Base-by-base conservation (phyloP, 2,329 filamentous ascomycete species). In the Trichoderma breve region DNA sequence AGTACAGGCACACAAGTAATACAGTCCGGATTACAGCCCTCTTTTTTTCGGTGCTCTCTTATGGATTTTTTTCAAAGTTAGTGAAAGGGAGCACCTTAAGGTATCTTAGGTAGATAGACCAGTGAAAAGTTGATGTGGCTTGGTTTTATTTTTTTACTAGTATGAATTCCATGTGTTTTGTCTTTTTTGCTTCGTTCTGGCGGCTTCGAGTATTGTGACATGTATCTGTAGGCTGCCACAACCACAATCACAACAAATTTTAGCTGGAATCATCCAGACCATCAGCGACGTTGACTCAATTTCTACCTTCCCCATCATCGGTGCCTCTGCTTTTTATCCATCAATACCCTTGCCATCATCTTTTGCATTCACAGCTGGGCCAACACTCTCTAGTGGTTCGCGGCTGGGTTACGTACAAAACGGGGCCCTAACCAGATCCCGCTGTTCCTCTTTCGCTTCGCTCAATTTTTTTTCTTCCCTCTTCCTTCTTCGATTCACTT, bases 391-490 rank as follows among this genome's bases (percentile, higher is more conserved):
- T 4, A 34, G n/a, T 28, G 21, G 34, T 36, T 43, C 57, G 55
- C 63, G 57, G 53, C 24, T 32, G 30, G 55, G 55, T 69, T 69
- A 69, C 66, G 55, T 53, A 62, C 43, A 70, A 61, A 61, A 61
- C 66, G 66, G 66, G 66, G 55, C 57, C 55, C 66, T 62, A 67
- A 55, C n/a, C 47, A 28, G 34, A 68, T 55, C 61, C 36, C 64
- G 64, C 68, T 70, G 68, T 64, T 63, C 68, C 60, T 68, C 65
- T 68, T 68, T 43, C n/a, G 65, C 36, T 34, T 68, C 57, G 36
- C n/a, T 67, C 24, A 28, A 21, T 58, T 36, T 36, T 60, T 55
- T 69, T 34, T 62, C 21, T 69, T 15, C 43, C n/a, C 51, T 28
- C 24, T 43, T 65, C 39, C 24, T 55, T 8, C 39, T 69, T 60